These are phyloP conservation scores for Osmanthus fragrans DNA, from an alignment of 257 asterid genomes.

Conservation along the genomic window DNA sequence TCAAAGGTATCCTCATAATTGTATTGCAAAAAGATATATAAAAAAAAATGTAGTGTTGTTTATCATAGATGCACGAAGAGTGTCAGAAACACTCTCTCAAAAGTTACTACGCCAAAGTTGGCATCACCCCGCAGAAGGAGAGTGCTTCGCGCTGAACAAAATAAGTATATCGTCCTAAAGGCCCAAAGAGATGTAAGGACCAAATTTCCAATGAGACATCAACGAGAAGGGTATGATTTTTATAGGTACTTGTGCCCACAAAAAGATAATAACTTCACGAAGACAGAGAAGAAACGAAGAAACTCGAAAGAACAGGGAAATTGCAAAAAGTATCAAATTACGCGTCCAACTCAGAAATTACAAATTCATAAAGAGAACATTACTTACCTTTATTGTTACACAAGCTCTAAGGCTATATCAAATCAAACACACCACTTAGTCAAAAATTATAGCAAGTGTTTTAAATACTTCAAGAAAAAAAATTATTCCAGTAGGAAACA, in stretches of 20 bases:
- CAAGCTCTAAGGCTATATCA: constrained; percentile 6
- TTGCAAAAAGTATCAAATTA: constrained; percentile 2
- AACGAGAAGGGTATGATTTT: neutral
- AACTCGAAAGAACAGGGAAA: constrained; percentile 2
- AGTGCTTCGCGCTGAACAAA: no score
- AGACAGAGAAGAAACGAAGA: constrained; percentile 12
- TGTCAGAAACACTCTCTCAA: neutral
- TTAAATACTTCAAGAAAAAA: neutral
- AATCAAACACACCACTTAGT: neutral
- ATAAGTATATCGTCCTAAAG: neutral
- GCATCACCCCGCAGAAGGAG: neutral
- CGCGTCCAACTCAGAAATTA: constrained; percentile 7
- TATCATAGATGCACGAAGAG: neutral
- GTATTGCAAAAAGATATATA: neutral
- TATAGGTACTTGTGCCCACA: neutral
- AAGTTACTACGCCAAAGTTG: neutral
- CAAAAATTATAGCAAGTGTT: neutral
- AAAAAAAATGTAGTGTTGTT: neutral
- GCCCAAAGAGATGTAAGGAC: neutral
- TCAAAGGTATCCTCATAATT: neutral
- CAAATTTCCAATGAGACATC: no score
- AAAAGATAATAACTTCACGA: no score
- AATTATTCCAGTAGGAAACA: constrained; percentile 9
- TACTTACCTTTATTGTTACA: neutral
- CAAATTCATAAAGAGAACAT: constrained; percentile 12